Percentiles rank a stretch among this genome's conserved stretches.
Conservation (phyloP, 1,284 basidiomycete genomes). For the Moesziomyces antarcticus region DNA sequence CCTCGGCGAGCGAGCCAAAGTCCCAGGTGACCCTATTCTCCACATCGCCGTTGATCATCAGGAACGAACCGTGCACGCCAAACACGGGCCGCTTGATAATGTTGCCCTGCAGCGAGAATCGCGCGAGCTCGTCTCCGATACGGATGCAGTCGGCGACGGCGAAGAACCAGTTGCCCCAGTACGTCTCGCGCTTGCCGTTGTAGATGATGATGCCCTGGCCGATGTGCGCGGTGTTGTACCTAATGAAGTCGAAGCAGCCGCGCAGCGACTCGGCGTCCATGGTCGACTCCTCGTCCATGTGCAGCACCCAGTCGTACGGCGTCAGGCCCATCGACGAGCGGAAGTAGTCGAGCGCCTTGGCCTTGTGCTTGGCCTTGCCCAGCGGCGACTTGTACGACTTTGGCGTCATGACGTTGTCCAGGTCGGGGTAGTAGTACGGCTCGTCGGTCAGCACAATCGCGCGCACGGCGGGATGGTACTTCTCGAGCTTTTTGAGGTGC, state of each 20-base stretch:
- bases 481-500: slow-evolving; percentile 69
- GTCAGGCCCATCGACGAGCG: slow-evolving; percentile 68
- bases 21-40: slow-evolving; percentile 70
- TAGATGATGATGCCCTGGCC: slow-evolving; percentile 70
- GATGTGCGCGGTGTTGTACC: slow-evolving; percentile 69
- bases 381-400: slow-evolving; percentile 69
- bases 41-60: slow-evolving; percentile 70
- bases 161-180: slow-evolving; percentile 70
- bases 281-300: slow-evolving; percentile 70
- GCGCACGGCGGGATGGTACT: slow-evolving; percentile 69
- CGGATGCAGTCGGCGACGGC: slow-evolving; percentile 70
- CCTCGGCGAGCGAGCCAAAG: slow-evolving; percentile 67
- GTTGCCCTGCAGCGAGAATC: slow-evolving; percentile 70
- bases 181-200: slow-evolving; percentile 68
- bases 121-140: slow-evolving; percentile 69
- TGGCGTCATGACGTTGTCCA: slow-evolving; percentile 69
- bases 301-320: slow-evolving; percentile 69
- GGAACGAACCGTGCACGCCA: slow-evolving; percentile 70
- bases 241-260: slow-evolving; percentile 69
- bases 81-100: slow-evolving; percentile 69
- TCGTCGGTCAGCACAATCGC: slow-evolving; percentile 69
- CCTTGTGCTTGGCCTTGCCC: slow-evolving; percentile 70
- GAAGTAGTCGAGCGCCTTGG: slow-evolving; percentile 70
- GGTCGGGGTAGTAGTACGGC: slow-evolving; percentile 69
- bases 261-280: slow-evolving; percentile 69